These are phyloP conservation scores for Acephala macrosclerotiorum DNA, from an alignment of 2,329 filamentous ascomycete genomes.

Conservation along the genomic window DNA sequence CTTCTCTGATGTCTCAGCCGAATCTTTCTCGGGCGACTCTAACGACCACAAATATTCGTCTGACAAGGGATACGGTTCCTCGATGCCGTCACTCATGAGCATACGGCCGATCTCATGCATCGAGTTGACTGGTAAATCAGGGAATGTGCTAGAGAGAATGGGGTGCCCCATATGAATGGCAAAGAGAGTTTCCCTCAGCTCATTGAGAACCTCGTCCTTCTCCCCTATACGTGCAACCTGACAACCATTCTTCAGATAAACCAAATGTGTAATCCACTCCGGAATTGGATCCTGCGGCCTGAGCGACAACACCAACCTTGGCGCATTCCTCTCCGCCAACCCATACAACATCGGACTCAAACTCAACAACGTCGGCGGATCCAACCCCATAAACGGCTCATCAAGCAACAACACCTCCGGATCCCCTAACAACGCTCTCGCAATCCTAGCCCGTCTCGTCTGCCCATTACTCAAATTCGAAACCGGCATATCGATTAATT, in stretches of 20 bases:
- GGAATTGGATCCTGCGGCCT: conserved; percentile 88
- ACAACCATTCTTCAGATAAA: conserved; percentile 74
- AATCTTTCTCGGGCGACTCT: not conserved
- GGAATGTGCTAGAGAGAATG: too few species aligned
- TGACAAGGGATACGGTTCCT: conserved; percentile 18
- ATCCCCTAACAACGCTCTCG: conserved; percentile 78
- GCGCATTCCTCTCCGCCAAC: conserved; percentile 70
- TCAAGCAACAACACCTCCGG: conserved; percentile 88
- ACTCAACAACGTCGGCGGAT: conserved; percentile 78
- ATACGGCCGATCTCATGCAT: conserved; percentile 40
- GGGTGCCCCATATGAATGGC: conserved; percentile 37
- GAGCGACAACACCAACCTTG: conserved; percentile 78
- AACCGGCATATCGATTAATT: conserved; percentile 81
- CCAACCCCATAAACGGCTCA: conserved; percentile 95
- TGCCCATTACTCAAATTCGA: conserved; percentile 94
- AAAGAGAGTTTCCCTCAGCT: conserved; percentile 56
- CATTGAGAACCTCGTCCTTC: conserved; percentile 66
- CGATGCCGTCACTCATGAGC: conserved; percentile 40
- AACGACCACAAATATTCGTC: not conserved
- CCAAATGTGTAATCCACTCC: conserved; percentile 87
- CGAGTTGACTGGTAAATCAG: conserved; percentile 35
- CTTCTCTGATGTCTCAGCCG: not conserved
- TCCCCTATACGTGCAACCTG: conserved; percentile 70
- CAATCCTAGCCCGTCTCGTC: conserved; percentile 85
- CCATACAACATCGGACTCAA: conserved; percentile 75